Percentiles rank a stretch among this genome's conserved stretches.
These are phyloP conservation scores for Rutstroemia sp. DNA, from an alignment of 2,329 filamentous ascomycete species.

Conservation along the genomic window DNA sequence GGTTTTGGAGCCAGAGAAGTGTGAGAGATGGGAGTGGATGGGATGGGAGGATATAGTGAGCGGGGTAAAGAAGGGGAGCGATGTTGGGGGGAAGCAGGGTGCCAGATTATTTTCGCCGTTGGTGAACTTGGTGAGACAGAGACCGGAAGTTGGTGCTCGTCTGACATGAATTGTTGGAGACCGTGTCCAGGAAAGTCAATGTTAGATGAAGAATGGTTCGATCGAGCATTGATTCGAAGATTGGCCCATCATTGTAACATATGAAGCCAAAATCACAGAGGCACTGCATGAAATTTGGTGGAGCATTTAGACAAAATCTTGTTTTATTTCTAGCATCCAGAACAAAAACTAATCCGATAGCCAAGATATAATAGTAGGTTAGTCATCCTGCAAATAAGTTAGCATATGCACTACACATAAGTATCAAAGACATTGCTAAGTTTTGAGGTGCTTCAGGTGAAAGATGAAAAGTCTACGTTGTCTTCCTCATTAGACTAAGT, in stretches of 20 bases:
- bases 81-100: not conserved
- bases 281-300: not conserved
- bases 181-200: too few relatives aligned
- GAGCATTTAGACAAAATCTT: not conserved
- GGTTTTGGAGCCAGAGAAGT: constrained; percentile 45
- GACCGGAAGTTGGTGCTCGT: not conserved
- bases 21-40: constrained; percentile 46
- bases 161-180: not conserved
- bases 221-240: too few relatives aligned
- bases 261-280: not conserved
- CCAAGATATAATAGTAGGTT: not conserved
- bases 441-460: constrained; percentile 53
- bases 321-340: not conserved
- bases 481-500: constrained; percentile 50
- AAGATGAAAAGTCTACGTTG: constrained; percentile 75
- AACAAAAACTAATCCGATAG: not conserved
- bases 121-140: not conserved
- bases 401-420: not conserved
- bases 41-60: constrained; percentile 39
- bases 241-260: too few relatives aligned
- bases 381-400: not conserved
- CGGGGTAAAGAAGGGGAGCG: constrained; percentile 15
- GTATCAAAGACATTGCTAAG: not conserved
- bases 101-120: not conserved
- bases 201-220: too few relatives aligned